Percentiles rank a stretch among this genome's conserved stretches.
Conservation (phyloP, 2,329 filamentous ascomycete species). For the Aspergillus pseudoterreus region DNA sequence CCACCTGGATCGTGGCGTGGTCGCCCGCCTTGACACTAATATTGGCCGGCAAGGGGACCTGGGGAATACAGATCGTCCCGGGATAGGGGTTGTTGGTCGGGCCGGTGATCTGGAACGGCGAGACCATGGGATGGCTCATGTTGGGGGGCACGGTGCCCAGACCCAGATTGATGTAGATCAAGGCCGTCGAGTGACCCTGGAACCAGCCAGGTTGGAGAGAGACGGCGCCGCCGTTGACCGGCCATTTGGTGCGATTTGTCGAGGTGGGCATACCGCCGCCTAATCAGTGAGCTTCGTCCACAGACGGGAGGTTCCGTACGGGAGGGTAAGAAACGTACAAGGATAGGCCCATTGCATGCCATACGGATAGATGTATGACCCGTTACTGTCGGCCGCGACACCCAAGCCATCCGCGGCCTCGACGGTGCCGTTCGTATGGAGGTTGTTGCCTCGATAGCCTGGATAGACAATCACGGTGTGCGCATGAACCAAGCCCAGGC, state of each 20-base stretch:
- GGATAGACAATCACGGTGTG: constrained; percentile 85
- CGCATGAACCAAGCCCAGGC: constrained; percentile 39
- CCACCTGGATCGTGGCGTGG: constrained; percentile 83
- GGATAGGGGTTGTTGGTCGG: constrained; percentile 81
- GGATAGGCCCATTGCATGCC: constrained; percentile 96
- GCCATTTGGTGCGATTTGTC: constrained; percentile 88
- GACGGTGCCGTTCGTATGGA: constrained; percentile 67
- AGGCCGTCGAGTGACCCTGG: constrained; percentile 75
- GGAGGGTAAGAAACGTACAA: constrained; percentile 58
- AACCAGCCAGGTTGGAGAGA: constrained; percentile 96
- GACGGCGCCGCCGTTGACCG: constrained; percentile 78
- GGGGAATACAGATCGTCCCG: constrained; percentile 82
- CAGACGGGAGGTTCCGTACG: no score
- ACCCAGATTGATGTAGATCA: constrained; percentile 89
- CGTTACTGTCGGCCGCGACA: constrained; percentile 44
- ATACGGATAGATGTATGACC: constrained; percentile 62
- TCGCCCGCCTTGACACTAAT: constrained; percentile 73
- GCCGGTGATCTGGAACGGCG: constrained; percentile 77
- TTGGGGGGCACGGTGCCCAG: constrained; percentile 77
- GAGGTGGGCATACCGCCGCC: constrained; percentile 75
- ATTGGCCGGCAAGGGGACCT: constrained; percentile 76
- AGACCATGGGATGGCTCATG: constrained; percentile 80
- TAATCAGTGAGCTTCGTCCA: background rate
- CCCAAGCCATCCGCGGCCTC: constrained; percentile 44
- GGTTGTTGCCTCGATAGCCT: constrained; percentile 81